Percentiles rank a stretch among this genome's conserved stretches.
Conservation (phyloP, 176 grass and related monocot genomes). For the Miscanthus lutarioriparius region DNA sequence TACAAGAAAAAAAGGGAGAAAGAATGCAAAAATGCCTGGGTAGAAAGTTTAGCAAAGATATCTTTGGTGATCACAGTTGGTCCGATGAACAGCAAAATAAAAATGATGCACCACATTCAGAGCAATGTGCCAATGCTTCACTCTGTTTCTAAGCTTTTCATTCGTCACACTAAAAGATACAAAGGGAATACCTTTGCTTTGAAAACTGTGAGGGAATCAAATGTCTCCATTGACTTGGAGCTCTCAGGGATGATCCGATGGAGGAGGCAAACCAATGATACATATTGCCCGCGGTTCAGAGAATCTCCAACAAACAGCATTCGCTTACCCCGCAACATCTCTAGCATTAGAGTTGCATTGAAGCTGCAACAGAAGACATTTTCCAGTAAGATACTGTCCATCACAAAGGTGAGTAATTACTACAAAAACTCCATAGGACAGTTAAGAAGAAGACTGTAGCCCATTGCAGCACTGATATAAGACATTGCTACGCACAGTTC, state of each 20-base stretch:
- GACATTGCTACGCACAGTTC: not conserved
- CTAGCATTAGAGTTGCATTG: conserved; percentile 79
- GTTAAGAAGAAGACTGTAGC: not conserved
- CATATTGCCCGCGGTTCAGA: conserved; percentile 78
- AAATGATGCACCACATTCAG: not conserved
- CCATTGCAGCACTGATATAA: not conserved
- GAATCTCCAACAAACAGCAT: conserved; percentile 96
- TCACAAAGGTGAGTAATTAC: not conserved
- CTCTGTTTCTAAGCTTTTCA: not conserved
- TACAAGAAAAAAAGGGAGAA: not conserved
- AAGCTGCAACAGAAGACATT: conserved; percentile 50
- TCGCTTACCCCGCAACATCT: conserved; percentile 82
- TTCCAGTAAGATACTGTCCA: not conserved
- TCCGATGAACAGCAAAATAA: not conserved
- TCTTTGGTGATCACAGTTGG: not conserved
- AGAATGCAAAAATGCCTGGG: not conserved
- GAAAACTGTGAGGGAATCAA: conserved; percentile 75
- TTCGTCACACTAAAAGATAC: not conserved
- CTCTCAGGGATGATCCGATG: conserved; percentile 63
- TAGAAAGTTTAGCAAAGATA: not conserved
- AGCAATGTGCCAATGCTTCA: not conserved
- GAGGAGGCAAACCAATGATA: conserved; percentile 83
- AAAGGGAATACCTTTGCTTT: conserved; percentile 69
- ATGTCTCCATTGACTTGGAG: conserved; percentile 79
- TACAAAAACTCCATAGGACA: not conserved